Evolutionary conservation across 2,329 filamentous ascomycete species (phyloP), one percentile per base, ranked within the genome.

Genomic region (Beauveria varroae): DNA sequence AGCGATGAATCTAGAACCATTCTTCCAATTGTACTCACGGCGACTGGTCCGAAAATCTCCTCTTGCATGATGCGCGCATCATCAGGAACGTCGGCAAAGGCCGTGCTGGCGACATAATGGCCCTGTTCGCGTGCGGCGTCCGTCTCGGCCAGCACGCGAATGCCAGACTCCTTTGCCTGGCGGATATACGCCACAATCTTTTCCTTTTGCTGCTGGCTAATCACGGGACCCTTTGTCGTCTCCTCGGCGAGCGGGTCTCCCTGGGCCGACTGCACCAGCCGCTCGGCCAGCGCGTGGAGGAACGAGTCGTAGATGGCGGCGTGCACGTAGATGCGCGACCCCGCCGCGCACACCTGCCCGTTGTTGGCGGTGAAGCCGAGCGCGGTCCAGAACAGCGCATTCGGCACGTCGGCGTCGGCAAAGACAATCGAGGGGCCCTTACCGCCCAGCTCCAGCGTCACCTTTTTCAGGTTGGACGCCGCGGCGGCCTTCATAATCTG

Each of bases 401-500:
- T 74, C 61, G 63, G 24, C 2, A 68, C 53, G 63, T 64, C 67
- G 1, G 83, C 83, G 66, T 87, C 85, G 1, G 79, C 76, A 60
- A 87, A 87, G 10, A 87, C 77, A 3, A 87, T 68, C 3, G 83
- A 73, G 0, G 85, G 83, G 5, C 78, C 81, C 69, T 87, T 87
- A 60, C 84, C 84, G 46, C 84, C 85, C 4, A 81, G 79, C 69
- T 86, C 83, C 10, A 85, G 74, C 1, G 81, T 84, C 46, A 86
- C 78, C 67, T 82, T 83, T 72, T 86, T 86, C 67, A 83, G 72
- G 55, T 68, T 68, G 14, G 76, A 88, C 0, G 79, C 75, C 2
- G 84, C 78, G 0, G 88, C 86, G 71, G 81, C 78, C 67, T 86
- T 86, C 84, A 90, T 88, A 62, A 91, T 87, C 65, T 84, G 78